Percentiles rank a stretch among this genome's conserved stretches.
phyloP scores from a whole-genome alignment of 2,329 filamentous ascomycete genomes.

The Diaporthe vexans region DNA sequence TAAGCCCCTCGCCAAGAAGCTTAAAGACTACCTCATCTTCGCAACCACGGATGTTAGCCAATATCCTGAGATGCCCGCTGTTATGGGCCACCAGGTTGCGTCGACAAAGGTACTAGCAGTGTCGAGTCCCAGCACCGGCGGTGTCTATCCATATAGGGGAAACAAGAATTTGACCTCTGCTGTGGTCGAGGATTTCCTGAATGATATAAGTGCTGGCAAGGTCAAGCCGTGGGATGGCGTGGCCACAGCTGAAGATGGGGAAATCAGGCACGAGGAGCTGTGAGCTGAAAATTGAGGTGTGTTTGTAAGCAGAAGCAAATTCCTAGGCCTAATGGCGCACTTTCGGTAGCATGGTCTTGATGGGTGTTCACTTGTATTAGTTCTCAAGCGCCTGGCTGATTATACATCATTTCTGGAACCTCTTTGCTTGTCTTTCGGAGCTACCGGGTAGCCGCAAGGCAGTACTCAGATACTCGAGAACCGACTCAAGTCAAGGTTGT shows the following conservation, averaged over 20 bases:
- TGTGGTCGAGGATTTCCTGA: slow-evolving; percentile 58
- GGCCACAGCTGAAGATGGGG: background rate
- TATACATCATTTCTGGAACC: too few relatives aligned
- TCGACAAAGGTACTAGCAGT: slow-evolving; percentile 55
- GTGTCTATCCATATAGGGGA: slow-evolving; percentile 57
- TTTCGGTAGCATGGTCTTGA: too few relatives aligned
- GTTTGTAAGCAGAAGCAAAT: background rate
- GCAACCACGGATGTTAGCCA: slow-evolving; percentile 61
- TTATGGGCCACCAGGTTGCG: slow-evolving; percentile 54
- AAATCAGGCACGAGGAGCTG: slow-evolving; percentile 43
- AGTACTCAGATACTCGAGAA: too few relatives aligned
- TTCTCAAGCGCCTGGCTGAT: too few relatives aligned
- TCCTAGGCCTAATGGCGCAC: too few relatives aligned
- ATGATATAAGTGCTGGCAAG: slow-evolving; percentile 59
- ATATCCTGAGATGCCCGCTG: slow-evolving; percentile 59
- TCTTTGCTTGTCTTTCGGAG: too few relatives aligned
- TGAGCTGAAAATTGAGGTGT: background rate
- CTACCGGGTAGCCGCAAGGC: too few relatives aligned
- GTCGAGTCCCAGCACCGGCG: slow-evolving; percentile 59
- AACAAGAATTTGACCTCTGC: slow-evolving; percentile 50
- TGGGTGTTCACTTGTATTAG: too few relatives aligned
- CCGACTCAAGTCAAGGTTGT: too few relatives aligned
- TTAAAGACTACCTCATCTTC: slow-evolving; percentile 62
- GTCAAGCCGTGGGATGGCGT: slow-evolving; percentile 54
- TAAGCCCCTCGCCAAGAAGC: slow-evolving; percentile 58